Base-by-base conservation (phyloP, 1,139 yeast species). In the Saccharomyces hybrid region DNA sequence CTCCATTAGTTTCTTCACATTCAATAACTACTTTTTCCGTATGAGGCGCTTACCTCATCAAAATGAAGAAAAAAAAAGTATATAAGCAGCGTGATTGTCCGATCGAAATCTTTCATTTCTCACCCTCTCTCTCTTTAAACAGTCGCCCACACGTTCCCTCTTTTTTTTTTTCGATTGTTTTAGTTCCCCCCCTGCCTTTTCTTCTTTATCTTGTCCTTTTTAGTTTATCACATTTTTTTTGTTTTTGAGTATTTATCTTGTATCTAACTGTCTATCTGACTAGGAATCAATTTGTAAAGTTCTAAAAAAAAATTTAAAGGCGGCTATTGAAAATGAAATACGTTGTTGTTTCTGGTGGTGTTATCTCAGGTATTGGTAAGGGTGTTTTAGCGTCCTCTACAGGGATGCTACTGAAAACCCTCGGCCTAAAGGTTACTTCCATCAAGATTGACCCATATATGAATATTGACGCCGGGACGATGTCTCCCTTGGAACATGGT, bases 331-430 rank as follows among this genome's bases (percentile, higher is more conserved):
- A 25, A 16, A 91, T 93, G 99, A 93, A 93, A 75, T 93, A 90
- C 96, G 98, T 93, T 68, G 96, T 93, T 67, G 99, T 93, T 51
- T 91, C 98, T 58, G 99, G 99, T 72, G 99, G 86, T 81, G 99
- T 93, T 65, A 93, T 93, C 65, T 88, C 96, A 64, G 99, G 99
- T 75, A 93, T 93, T 70, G 99, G 99, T 72, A 93, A 93, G 73
- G 99, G 98, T 71, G 97, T 91, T 61, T 79, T 91, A 58, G 76
- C 99, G 56, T 90, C 98, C 44, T 89, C 97, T 56, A 93, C 99
- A 29, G 99, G 99, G 56, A 83, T 95, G 73, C 75, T 93, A 63
- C 81, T 95, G 73, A 95, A 95, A 74, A 91, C 99, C 53, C 75
- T 89, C 60, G 99, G 99, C 54, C 79, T 87, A 66, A 84, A 95